phyloP scores from a whole-genome alignment of 2,329 filamentous ascomycete genomes.

The Fusarium protoensiforme region DNA sequence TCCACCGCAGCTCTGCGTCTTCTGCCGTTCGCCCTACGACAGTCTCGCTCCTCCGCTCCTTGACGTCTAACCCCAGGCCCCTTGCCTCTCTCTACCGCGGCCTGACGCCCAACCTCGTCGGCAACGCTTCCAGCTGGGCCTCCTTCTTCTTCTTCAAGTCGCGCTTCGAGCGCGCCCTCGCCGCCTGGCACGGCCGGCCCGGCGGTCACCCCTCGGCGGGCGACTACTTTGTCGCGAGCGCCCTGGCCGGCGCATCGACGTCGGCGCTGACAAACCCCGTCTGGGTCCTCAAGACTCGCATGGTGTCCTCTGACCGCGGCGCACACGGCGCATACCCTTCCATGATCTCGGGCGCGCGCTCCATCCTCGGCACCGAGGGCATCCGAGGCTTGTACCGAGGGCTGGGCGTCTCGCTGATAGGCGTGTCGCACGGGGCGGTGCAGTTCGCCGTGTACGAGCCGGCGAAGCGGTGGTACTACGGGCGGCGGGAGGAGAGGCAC shows the following conservation, averaged over 20 bases:
- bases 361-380: slow-evolving; percentile 79
- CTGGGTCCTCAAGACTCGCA: slow-evolving; percentile 98
- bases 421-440: slow-evolving; percentile 90
- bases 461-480: slow-evolving; percentile 66
- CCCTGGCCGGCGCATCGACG: slow-evolving; percentile 76
- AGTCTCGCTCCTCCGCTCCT: slow-evolving; percentile 62
- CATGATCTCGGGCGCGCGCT: slow-evolving; percentile 75
- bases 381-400: slow-evolving; percentile 87
- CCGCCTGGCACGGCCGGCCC: slow-evolving; percentile 34
- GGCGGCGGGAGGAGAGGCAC: slow-evolving; percentile 46
- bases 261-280: slow-evolving; percentile 91
- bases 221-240: slow-evolving; percentile 87
- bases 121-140: slow-evolving; percentile 91
- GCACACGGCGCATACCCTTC: slow-evolving; percentile 83
- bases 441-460: slow-evolving; percentile 97
- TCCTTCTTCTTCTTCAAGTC: slow-evolving; percentile 88
- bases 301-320: slow-evolving; percentile 85
- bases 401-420: slow-evolving; percentile 82
- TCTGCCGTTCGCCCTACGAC: slow-evolving; percentile 57
- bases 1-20: slow-evolving; percentile 60
- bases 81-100: slow-evolving; percentile 85
- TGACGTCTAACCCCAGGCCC: slow-evolving; percentile 64
- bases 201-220: slow-evolving; percentile 54
- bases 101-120: slow-evolving; percentile 87
- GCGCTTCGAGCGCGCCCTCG: slow-evolving; percentile 60